Percentiles rank a stretch among this genome's conserved stretches.
These are phyloP conservation scores for Acorus gramineus DNA, from an alignment of 106 monocot genomes.

Conservation along the genomic window DNA sequence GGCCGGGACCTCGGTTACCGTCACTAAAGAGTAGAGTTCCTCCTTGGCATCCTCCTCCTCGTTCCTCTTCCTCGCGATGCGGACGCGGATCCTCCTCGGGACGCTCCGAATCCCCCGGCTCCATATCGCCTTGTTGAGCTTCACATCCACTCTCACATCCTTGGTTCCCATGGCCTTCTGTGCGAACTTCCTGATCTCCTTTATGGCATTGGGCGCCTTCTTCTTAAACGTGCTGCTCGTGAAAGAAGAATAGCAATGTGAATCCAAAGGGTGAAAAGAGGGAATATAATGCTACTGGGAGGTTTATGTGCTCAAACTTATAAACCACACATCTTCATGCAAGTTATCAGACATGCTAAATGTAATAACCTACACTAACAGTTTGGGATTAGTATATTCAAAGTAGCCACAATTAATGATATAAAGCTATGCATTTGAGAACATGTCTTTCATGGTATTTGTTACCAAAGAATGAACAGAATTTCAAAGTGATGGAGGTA, in stretches of 20 bases:
- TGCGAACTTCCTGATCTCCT: constrained; percentile 54
- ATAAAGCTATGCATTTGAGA: no score
- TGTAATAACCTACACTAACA: no score
- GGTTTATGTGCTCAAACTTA: not conserved
- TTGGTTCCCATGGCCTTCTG: constrained; percentile 59
- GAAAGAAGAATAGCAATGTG: not conserved
- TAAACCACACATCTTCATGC: no score
- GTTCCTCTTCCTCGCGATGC: constrained; percentile 53
- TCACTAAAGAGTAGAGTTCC: constrained; percentile 55
- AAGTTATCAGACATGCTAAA: no score
- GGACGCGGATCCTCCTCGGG: constrained; percentile 39
- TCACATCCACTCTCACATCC: constrained; percentile 50
- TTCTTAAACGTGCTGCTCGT: constrained; percentile 54
- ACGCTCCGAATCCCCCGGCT: constrained; percentile 49
- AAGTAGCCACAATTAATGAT: no score
- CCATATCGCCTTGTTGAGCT: constrained; percentile 60
- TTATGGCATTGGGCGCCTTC: constrained; percentile 56
- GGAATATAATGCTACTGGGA: not conserved
- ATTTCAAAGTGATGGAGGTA: no score
- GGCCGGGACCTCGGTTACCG: constrained; percentile 44
- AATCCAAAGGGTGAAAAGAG: not conserved
- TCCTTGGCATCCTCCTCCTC: constrained; percentile 66
- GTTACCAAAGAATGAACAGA: no score
- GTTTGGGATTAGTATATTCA: no score
- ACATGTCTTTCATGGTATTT: no score